A percentile compares a stretch with the other conserved stretches of the same genome.
Evolutionary conservation across 768 basidiomycete genomes (phyloP).

Genomic region (Kwoniella shandongensis): DNA sequence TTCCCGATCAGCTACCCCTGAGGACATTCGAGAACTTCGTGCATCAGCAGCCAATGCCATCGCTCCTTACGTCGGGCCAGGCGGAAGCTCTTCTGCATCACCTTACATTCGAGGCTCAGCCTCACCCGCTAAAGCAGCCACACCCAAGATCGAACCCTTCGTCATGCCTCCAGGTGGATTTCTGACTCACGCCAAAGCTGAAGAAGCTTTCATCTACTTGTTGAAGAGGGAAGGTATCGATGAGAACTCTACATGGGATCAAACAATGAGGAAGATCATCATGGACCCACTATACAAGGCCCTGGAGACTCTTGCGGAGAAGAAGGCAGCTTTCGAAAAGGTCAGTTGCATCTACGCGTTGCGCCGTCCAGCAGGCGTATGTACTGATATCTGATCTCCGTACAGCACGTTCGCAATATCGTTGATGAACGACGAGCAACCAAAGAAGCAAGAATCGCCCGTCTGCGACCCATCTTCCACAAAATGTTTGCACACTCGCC

Average conservation of each 20-base stretch:
- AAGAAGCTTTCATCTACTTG: slow-evolving; percentile 89
- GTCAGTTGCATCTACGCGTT: slow-evolving; percentile 56
- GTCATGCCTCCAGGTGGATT: slow-evolving; percentile 91
- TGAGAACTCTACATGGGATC: slow-evolving; percentile 94
- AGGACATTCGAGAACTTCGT: slow-evolving; percentile 16
- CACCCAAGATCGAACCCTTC: slow-evolving; percentile 60
- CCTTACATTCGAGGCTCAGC: slow-evolving; percentile 11
- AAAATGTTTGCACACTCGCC: slow-evolving; percentile 82
- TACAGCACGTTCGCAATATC: slow-evolving; percentile 72
- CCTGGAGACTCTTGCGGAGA: slow-evolving; percentile 87
- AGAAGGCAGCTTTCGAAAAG: slow-evolving; percentile 91
- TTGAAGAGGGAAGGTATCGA: slow-evolving; percentile 86
- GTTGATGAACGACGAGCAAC: slow-evolving; percentile 83
- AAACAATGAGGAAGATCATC: slow-evolving; percentile 96
- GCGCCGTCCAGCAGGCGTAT: not conserved
- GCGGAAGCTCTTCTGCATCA: slow-evolving; percentile 4
- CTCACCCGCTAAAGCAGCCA: slow-evolving; percentile 52
- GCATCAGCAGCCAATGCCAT: slow-evolving; percentile 21
- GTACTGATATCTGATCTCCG: not conserved
- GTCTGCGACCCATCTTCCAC: slow-evolving; percentile 79
- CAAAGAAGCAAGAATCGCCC: slow-evolving; percentile 74
- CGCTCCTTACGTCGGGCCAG: slow-evolving; percentile 16
- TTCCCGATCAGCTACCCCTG: slow-evolving; percentile 31
- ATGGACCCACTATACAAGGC: slow-evolving; percentile 97
- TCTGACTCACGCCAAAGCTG: slow-evolving; percentile 79